Base-by-base conservation (phyloP, 805 yeast species). In the Pichia eremophila region DNA sequence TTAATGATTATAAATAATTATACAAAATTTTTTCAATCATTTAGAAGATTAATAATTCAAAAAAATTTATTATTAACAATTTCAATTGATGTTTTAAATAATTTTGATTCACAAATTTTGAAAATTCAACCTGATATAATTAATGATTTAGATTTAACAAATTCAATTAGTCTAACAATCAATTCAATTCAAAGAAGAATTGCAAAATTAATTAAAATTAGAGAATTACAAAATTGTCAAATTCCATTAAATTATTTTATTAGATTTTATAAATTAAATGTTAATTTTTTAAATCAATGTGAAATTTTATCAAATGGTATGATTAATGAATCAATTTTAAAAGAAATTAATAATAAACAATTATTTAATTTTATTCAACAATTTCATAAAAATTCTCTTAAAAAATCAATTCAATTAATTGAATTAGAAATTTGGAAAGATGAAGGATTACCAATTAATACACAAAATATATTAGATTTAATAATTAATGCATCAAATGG, bases 371-470 rank as follows among this genome's bases (percentile, higher is more conserved):
- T 78, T 59, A 65, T 78, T 36, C 68, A 69, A 31, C 68, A 78
- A 32, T 74, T 75, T 55, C 89, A 84, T 53, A 71, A 72, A 43
- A 68, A 69, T 15, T 70, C 75, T 27, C 61, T 78, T 45, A 73
- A 72, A 47, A 60, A 63, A 6, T 63, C 86, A 28, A 67, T 74
- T 7, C 59, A 59, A 5, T 66, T 70, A 17, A 68, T 85, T 47
- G 90, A 85, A 44, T 67, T 69, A 42, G 98, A 90, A 54, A 68
- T 68, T 22, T 91, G 98, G 98, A 78, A 77, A 49, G 95, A 90
- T 46, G 77, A 74, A 18, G 75, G 77, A n/a, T 75, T 81, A 10
- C 59, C 77, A 0, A 59, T 66, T 1, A 59, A 60, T 1, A 61
- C 79, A 2, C 90, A 84, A 57, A 54, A 47, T 4, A 57, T 65